Base-by-base conservation (phyloP, 2,329 filamentous ascomycete genomes). In the Arachnomyces sp. region DNA sequence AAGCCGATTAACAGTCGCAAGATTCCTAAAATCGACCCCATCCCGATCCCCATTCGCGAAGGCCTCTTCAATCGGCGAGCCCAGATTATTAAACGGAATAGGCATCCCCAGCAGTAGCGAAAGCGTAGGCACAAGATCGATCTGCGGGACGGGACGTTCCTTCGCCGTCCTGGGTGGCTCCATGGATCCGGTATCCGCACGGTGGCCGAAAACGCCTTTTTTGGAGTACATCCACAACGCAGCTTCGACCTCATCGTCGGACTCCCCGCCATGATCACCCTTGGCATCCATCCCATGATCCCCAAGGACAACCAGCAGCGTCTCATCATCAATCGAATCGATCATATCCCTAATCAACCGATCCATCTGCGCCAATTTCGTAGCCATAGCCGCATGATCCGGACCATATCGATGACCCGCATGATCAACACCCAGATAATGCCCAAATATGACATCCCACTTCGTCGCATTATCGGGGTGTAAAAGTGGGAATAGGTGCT, bases 171-270 rank as follows among this genome's bases (percentile, higher is more conserved):
- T 59, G 1, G 77, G 76, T 4, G 77, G 75, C n/a, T 70, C 66
- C 11, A 65, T 58, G 48, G 72, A 74, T 4, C 77, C 74, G 2
- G 76, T 66, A 36, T 76, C 71, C 2, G 78, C 84, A 30, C 88
- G 80, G 20, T 9, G 20, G 12, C 92, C 92, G 61, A 98, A 98
- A 7, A 85, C 62, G 0, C 80, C 79, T 51, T 78, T 81, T 61
- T 89, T 94, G 1, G 92, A 94, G 61, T 96, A 98, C 88, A 98
- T 94, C 90, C 92, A 98, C 34, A 98, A 64, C 2, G 92, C 88
- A 41, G 92, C 88, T 61, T 98, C 81, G 5, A 98, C 78, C 60
- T 98, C 92, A 48, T 96, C 88, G 51, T 95, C 86, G 25, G 90
- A 95, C 67, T 98, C 92, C 40, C 92, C 92, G n/a, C 92, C 92